Percentiles rank a stretch among this genome's conserved stretches.
Conservation (phyloP, 2,329 filamentous ascomycete species). For the Lasiodiplodia citricola region DNA sequence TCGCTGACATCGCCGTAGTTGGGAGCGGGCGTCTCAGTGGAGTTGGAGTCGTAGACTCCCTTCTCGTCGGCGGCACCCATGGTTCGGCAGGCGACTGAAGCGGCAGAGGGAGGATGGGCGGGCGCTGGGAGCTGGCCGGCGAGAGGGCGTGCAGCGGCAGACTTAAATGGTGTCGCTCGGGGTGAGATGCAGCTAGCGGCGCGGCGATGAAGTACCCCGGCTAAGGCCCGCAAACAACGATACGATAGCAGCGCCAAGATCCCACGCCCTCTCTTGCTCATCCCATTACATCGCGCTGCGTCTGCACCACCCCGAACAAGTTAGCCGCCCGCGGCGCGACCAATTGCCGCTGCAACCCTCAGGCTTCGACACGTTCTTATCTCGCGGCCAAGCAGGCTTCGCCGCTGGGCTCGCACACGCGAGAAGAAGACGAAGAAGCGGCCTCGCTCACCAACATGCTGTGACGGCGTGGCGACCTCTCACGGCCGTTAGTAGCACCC, state of each 20-base stretch:
- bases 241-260: slow-evolving; percentile 23
- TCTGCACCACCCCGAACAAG: slow-evolving; percentile 1
- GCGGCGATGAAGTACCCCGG: slow-evolving; percentile 15
- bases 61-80: slow-evolving; percentile 25
- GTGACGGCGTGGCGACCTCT: not conserved
- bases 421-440: not conserved
- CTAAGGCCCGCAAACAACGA: slow-evolving; percentile 15
- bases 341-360: slow-evolving; percentile 2
- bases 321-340: not conserved
- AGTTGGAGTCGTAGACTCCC: slow-evolving; percentile 25
- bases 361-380: not conserved
- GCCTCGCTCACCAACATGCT: not conserved
- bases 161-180: slow-evolving; percentile 17
- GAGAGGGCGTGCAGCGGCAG: slow-evolving; percentile 4
- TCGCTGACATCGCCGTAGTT: slow-evolving; percentile 44
- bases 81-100: not conserved
- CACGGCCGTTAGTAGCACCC: slow-evolving; percentile 13
- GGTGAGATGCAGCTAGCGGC: slow-evolving; percentile 14
- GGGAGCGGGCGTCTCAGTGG: slow-evolving; percentile 23
- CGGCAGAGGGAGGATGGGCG: not conserved
- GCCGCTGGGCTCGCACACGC: not conserved
- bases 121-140: slow-evolving; percentile 1
- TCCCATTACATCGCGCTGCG: slow-evolving; percentile 18
- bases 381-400: slow-evolving; percentile 11
- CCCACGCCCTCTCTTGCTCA: slow-evolving; percentile 23